These are phyloP conservation scores for Kickxella alabastrina DNA, from an alignment of 192 early-diverging fungal genomes.

Conservation along the genomic window DNA sequence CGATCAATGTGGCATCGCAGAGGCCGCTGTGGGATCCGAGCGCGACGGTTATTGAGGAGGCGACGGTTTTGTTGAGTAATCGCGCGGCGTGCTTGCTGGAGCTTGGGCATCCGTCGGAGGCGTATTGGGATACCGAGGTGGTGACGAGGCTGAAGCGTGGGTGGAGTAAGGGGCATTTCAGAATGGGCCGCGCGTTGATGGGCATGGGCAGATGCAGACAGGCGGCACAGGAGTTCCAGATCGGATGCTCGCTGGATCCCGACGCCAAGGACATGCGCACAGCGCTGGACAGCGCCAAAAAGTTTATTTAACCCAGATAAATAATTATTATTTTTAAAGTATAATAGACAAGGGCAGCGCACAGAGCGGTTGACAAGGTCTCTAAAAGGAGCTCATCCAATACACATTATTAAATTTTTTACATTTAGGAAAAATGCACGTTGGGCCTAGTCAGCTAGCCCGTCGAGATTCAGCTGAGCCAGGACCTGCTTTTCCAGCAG, in stretches of 20 bases:
- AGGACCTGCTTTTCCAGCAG: slow-evolving; percentile 43
- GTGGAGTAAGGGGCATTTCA: slow-evolving; percentile 72
- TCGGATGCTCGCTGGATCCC: slow-evolving; percentile 71
- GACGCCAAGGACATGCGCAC: slow-evolving; percentile 72
- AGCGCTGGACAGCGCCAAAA: slow-evolving; percentile 63
- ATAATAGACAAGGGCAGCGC: too few relatives aligned
- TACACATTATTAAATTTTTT: too few relatives aligned
- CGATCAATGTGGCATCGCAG: slow-evolving; percentile 72
- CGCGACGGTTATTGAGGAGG: slow-evolving; percentile 61
- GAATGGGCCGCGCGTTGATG: slow-evolving; percentile 80
- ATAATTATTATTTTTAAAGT: too few relatives aligned
- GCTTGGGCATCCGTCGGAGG: slow-evolving; percentile 62
- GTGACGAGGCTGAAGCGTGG: slow-evolving; percentile 63
- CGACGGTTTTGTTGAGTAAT: slow-evolving; percentile 62
- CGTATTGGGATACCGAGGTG: slow-evolving; percentile 67
- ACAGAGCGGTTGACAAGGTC: too few relatives aligned
- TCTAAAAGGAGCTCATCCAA: too few relatives aligned
- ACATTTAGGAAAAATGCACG: too few relatives aligned
- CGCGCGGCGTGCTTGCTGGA: slow-evolving; percentile 63
- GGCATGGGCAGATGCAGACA: slow-evolving; percentile 76
- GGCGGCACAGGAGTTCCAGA: slow-evolving; percentile 76
- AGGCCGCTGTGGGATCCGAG: slow-evolving; percentile 73
- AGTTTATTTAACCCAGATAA: slow-evolving; percentile 30
- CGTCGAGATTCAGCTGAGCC: slow-evolving; percentile 42
- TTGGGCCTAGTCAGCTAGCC: slow-evolving; percentile 34